Conservation (phyloP, 2,329 filamentous ascomycete genomes). For the Trichophyton rubrum region DNA sequence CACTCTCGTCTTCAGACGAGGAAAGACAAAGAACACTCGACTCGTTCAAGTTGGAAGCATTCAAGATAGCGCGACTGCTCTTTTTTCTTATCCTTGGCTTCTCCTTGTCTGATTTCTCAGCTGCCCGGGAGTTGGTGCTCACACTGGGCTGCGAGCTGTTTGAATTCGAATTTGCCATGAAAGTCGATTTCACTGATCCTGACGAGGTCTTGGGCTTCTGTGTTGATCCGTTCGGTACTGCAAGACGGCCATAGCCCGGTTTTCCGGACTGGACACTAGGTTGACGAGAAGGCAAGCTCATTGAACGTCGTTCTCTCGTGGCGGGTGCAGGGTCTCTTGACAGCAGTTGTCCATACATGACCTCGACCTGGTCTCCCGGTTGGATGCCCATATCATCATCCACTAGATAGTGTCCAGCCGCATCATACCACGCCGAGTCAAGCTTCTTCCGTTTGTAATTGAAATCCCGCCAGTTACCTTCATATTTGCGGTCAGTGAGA, state of each 20-base stretch:
- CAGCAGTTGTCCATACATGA: not conserved
- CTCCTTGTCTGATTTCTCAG: not conserved
- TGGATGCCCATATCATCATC: constrained; percentile 4
- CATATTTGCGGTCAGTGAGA: constrained; percentile 7
- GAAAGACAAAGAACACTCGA: constrained; percentile 38
- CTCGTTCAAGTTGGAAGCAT: constrained; percentile 30
- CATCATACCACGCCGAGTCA: constrained; percentile 24
- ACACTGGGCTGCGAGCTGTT: not conserved
- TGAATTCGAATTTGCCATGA: not conserved
- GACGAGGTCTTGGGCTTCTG: not conserved
- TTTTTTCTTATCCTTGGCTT: constrained; percentile 23
- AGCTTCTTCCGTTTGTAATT: constrained; percentile 7
- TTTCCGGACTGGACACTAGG: not conserved
- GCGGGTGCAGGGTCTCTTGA: not conserved
- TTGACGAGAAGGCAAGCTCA: not conserved
- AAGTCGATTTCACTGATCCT: not conserved
- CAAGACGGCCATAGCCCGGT: not conserved
- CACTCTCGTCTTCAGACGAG: constrained; percentile 30
- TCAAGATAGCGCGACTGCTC: constrained; percentile 28
- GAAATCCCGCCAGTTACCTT: constrained; percentile 10
- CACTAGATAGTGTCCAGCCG: constrained; percentile 21
- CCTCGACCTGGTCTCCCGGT: not conserved
- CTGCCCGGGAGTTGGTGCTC: not conserved
- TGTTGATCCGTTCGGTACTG: not conserved
- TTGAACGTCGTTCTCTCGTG: not conserved